Percentiles rank a stretch among this genome's conserved stretches.
Evolutionary conservation across 2,329 filamentous ascomycete genomes (phyloP).

Genomic region (Blumeriella jaapii): DNA sequence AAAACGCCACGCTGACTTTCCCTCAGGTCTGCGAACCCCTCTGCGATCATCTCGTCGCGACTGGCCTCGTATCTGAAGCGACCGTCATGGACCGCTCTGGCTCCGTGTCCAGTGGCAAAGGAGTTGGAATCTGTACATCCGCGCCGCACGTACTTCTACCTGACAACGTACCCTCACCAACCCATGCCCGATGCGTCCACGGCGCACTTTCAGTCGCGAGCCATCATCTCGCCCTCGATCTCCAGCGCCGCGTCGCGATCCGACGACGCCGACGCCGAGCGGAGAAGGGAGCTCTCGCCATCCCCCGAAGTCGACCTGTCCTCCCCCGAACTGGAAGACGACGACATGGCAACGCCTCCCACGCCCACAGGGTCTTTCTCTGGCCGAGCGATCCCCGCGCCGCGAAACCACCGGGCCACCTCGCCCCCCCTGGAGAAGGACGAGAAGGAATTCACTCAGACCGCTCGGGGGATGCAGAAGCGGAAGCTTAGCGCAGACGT

Average conservation of each 20-base stretch:
- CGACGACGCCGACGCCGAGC: conserved; percentile 60
- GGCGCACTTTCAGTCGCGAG: conserved; percentile 37
- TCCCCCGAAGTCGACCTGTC: conserved; percentile 91
- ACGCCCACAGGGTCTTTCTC: conserved; percentile 56
- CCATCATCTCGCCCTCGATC: conserved; percentile 73
- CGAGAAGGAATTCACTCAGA: conserved; percentile 94
- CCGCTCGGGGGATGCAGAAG: conserved; percentile 66
- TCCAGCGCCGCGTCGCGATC: conserved; percentile 58
- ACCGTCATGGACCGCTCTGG: conserved; percentile 61
- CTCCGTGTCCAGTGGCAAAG: conserved; percentile 83
- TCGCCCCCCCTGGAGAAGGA: conserved; percentile 88
- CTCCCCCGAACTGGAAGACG: conserved; percentile 72
- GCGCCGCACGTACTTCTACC: conserved; percentile 90
- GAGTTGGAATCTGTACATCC: conserved; percentile 88
- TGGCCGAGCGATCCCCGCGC: conserved; percentile 31
- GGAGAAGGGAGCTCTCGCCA: conserved; percentile 62
- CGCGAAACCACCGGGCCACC: conserved; percentile 57
- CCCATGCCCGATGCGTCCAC: conserved; percentile 58
- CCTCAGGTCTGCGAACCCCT: conserved; percentile 85
- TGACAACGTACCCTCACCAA: conserved; percentile 78
- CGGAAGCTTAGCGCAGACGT: conserved; percentile 45
- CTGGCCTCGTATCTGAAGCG: conserved; percentile 85
- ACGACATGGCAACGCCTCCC: conserved; percentile 48
- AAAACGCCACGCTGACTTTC: conserved; percentile 22
- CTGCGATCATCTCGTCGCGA: conserved; percentile 88